Percentiles rank a stretch among this genome's conserved stretches.
These are phyloP conservation scores for Cladorrhinum sp. DNA, from an alignment of 2,329 filamentous ascomycete genomes.

Conservation along the genomic window DNA sequence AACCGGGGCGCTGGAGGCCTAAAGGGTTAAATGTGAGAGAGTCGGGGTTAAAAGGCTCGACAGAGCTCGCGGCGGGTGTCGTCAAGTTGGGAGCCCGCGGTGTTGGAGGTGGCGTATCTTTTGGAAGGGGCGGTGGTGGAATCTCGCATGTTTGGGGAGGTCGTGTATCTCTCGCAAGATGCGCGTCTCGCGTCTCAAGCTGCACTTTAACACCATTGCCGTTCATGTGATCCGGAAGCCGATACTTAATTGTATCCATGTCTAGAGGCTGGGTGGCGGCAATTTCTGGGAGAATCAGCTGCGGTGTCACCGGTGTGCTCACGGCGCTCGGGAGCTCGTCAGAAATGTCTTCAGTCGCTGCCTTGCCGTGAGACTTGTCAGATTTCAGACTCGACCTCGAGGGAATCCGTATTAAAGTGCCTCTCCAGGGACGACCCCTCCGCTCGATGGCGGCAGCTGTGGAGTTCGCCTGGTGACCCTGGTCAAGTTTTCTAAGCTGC, in stretches of 20 bases:
- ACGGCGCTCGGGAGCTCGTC: slow-evolving; percentile 30
- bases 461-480: slow-evolving; percentile 59
- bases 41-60: slow-evolving; percentile 47
- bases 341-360: slow-evolving; percentile 28
- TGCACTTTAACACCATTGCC: slow-evolving; percentile 65
- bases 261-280: slow-evolving; percentile 48
- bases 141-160: slow-evolving; percentile 38
- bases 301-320: slow-evolving; percentile 28
- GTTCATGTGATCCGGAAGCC: slow-evolving; percentile 66
- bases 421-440: slow-evolving; percentile 70
- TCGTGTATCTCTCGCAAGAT: slow-evolving; percentile 50
- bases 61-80: slow-evolving; percentile 21
- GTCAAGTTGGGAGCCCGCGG: slow-evolving; percentile 25
- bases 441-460: slow-evolving; percentile 53
- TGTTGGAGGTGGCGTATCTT: slow-evolving; percentile 49
- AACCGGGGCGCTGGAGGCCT: slow-evolving; percentile 68
- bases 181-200: slow-evolving; percentile 54
- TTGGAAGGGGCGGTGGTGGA: slow-evolving; percentile 46
- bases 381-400: slow-evolving; percentile 34
- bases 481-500: slow-evolving; percentile 67
- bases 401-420: slow-evolving; percentile 54
- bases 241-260: slow-evolving; percentile 73
- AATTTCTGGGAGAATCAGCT: slow-evolving; percentile 50
- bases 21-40: slow-evolving; percentile 61
- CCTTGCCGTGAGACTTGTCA: slow-evolving; percentile 21